A percentile compares a stretch with the other conserved stretches of the same genome.
Conservation (phyloP, 192 early-diverging fungal species). For the Dimargaris verticillata region DNA sequence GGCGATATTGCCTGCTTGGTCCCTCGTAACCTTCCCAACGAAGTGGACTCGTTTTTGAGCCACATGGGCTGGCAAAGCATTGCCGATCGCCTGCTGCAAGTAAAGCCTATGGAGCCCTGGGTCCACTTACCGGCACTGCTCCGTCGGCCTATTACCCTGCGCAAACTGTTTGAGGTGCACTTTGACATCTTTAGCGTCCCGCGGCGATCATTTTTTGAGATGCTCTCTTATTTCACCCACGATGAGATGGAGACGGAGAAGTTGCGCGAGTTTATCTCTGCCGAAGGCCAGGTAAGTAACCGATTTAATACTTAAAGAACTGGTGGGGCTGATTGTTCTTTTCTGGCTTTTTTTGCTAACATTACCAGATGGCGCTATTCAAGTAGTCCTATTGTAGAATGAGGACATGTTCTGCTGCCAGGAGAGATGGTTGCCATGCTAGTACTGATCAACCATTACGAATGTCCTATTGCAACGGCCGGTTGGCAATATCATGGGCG, state of each 20-base stretch:
- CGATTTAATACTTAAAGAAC: neutral
- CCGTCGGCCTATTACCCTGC: constrained; percentile 34
- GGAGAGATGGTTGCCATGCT: too few relatives aligned
- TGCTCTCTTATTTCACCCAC: constrained; percentile 61
- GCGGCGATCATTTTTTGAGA: constrained; percentile 78
- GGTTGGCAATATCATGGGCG: too few relatives aligned
- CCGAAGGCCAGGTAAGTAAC: constrained; percentile 50
- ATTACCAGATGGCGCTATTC: too few relatives aligned
- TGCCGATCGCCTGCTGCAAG: constrained; percentile 40
- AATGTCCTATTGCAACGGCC: too few relatives aligned
- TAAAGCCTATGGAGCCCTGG: constrained; percentile 16
- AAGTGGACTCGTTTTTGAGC: constrained; percentile 51
- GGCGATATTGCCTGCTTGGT: constrained; percentile 68
- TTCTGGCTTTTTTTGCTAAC: too few relatives aligned
- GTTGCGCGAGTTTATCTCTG: constrained; percentile 58
- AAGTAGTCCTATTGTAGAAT: too few relatives aligned
- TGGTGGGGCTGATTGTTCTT: too few relatives aligned
- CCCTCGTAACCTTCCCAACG: constrained; percentile 52
- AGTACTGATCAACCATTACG: too few relatives aligned
- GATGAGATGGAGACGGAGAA: constrained; percentile 54
- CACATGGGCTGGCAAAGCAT: constrained; percentile 49
- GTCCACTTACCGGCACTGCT: constrained; percentile 11
- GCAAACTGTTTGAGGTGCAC: constrained; percentile 52
- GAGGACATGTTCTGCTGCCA: too few relatives aligned
- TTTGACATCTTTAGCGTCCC: constrained; percentile 80